Evolutionary conservation across 169 alveolate genomes (phyloP).

Genomic region (Cystoisospora suis): DNA sequence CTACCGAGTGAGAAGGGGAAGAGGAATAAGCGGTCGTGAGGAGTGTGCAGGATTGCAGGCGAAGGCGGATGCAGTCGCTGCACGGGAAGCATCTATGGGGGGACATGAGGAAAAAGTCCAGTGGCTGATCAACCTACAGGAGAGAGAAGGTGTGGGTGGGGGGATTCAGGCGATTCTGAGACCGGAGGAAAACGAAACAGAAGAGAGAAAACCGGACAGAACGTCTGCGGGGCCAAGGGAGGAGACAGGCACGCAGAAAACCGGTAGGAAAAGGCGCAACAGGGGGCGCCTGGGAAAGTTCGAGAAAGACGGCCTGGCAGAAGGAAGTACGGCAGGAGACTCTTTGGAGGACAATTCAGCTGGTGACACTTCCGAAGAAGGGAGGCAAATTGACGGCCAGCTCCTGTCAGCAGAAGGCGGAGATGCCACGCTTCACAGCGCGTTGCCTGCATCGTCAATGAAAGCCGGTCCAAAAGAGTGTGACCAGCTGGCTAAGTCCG

Average conservation of each 20-base stretch:
- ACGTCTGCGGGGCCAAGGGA: background rate
- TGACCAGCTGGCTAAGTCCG: too few relatives aligned
- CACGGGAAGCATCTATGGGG: background rate
- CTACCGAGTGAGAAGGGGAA: background rate
- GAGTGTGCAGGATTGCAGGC: background rate
- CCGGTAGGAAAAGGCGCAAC: background rate
- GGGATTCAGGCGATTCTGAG: background rate
- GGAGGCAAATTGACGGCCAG: too few relatives aligned
- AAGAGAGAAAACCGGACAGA: background rate
- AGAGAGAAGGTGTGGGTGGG: background rate
- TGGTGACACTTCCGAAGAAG: too few relatives aligned
- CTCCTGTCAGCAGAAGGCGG: too few relatives aligned
- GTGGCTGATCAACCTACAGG: background rate
- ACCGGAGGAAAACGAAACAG: background rate
- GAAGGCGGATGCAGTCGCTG: background rate
- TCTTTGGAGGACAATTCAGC: too few relatives aligned
- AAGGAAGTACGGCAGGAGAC: too few relatives aligned
- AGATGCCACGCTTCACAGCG: too few relatives aligned
- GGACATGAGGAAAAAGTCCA: background rate
- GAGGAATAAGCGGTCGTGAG: background rate
- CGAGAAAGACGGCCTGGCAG: too few relatives aligned
- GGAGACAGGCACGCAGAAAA: background rate
- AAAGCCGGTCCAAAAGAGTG: too few relatives aligned
- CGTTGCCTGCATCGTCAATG: too few relatives aligned
- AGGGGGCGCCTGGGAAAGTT: too few relatives aligned